Conservation (phyloP, 768 basidiomycete genomes). For the Lactarius psammicola region DNA sequence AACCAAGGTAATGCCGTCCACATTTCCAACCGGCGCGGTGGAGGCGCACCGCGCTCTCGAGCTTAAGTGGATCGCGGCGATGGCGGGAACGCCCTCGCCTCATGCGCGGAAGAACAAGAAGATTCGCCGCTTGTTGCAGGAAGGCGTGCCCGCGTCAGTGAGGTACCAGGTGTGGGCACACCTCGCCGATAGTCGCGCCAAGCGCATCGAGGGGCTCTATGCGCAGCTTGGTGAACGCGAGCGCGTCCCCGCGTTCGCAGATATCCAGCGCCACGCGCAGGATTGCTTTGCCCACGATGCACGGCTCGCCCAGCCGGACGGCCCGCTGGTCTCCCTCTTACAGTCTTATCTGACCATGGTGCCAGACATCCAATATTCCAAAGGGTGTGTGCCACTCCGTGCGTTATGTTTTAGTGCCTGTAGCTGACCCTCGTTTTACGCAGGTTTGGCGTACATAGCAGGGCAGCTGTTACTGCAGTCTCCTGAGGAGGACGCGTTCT, state of each 20-base stretch:
- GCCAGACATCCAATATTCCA: slow-evolving; percentile 69
- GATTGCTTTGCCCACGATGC: slow-evolving; percentile 56
- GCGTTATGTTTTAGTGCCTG: not conserved
- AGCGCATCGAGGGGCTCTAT: slow-evolving; percentile 68
- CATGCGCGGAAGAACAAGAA: slow-evolving; percentile 80
- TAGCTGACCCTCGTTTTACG: not conserved
- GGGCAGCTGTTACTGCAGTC: slow-evolving; percentile 71
- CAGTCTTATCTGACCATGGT: slow-evolving; percentile 85
- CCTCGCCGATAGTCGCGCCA: slow-evolving; percentile 72
- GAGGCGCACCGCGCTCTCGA: slow-evolving; percentile 76
- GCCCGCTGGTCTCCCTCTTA: slow-evolving; percentile 50
- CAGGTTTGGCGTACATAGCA: slow-evolving; percentile 68
- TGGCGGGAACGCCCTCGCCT: slow-evolving; percentile 54
- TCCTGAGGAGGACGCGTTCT: slow-evolving; percentile 88
- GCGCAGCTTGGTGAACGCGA: slow-evolving; percentile 56
- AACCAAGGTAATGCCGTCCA: not conserved
- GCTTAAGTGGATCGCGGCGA: slow-evolving; percentile 67
- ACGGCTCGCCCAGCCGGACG: slow-evolving; percentile 55
- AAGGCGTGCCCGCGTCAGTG: slow-evolving; percentile 80
- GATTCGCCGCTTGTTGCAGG: slow-evolving; percentile 65
- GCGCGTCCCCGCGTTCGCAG: slow-evolving; percentile 45
- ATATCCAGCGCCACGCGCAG: slow-evolving; percentile 60
- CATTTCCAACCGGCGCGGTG: slow-evolving; percentile 11
- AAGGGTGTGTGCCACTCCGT: slow-evolving; percentile 43
- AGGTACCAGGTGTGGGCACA: slow-evolving; percentile 84